Percentiles rank a stretch among this genome's conserved stretches.
Conservation (phyloP, 768 basidiomycete species). For the Kwoniella newhampshirensis region DNA sequence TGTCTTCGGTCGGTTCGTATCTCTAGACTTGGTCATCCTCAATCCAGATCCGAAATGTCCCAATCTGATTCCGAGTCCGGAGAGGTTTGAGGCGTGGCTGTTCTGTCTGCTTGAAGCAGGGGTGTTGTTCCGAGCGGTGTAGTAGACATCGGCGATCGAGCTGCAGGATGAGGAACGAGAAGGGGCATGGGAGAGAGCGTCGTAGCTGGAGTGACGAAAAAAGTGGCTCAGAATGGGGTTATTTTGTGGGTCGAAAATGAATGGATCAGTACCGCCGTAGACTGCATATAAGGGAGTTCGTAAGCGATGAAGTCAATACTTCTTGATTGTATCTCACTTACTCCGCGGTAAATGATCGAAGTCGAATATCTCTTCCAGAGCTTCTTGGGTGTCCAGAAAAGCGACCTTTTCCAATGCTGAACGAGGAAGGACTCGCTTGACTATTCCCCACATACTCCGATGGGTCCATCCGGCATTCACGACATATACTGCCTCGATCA, state of each 20-base stretch:
- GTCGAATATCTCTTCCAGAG: slow-evolving; percentile 40
- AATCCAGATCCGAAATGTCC: slow-evolving; percentile 11
- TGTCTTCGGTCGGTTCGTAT: background rate
- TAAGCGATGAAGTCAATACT: too few relatives aligned
- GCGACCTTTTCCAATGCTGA: slow-evolving; percentile 48
- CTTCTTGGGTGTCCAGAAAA: slow-evolving; percentile 36
- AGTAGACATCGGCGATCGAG: slow-evolving; percentile 47
- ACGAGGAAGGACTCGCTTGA: slow-evolving; percentile 49
- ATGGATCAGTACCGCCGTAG: slow-evolving; percentile 31
- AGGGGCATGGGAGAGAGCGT: slow-evolving; percentile 11
- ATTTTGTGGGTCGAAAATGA: slow-evolving; percentile 19
- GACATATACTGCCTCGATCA: slow-evolving; percentile 46
- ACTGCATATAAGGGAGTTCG: too few relatives aligned
- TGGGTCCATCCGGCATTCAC: slow-evolving; percentile 51
- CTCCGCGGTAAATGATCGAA: slow-evolving; percentile 39
- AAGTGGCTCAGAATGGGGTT: slow-evolving; percentile 31
- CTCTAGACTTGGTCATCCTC: slow-evolving; percentile 20
- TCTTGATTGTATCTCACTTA: slow-evolving; percentile 23
- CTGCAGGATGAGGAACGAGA: slow-evolving; percentile 20
- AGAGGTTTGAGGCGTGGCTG: background rate
- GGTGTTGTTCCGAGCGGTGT: slow-evolving; percentile 34
- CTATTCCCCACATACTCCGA: slow-evolving; percentile 45
- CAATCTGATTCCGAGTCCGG: slow-evolving; percentile 1
- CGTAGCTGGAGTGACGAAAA: slow-evolving; percentile 12
- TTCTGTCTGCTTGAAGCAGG: background rate